Conservation (phyloP, 169 alveolate genomes). For the Babesia ovata region DNA sequence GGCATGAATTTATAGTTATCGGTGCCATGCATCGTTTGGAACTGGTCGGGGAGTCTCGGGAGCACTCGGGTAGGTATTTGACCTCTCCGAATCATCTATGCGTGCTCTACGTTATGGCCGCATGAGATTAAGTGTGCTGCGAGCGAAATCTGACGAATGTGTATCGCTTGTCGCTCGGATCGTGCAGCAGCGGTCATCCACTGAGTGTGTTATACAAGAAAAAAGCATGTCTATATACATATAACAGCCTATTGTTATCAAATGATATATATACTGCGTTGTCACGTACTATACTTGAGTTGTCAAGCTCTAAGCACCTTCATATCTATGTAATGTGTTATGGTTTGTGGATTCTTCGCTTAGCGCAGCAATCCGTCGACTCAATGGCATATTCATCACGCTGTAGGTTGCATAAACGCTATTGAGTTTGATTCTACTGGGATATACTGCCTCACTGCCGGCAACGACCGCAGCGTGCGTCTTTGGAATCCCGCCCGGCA, state of each 20-base stretch:
- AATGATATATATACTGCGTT: background rate
- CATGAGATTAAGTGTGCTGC: too few species aligned
- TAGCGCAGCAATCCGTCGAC: too few species aligned
- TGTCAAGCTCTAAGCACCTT: background rate
- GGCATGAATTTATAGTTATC: background rate
- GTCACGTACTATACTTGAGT: background rate
- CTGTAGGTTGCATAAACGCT: conserved; percentile 63
- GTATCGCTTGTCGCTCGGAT: too few species aligned
- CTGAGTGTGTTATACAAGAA: too few species aligned
- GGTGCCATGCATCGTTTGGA: conserved; percentile 34
- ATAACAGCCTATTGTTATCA: too few species aligned
- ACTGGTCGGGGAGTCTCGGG: conserved; percentile 35
- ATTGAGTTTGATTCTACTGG: conserved; percentile 77
- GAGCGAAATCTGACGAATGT: too few species aligned
- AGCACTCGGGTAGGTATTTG: conserved; percentile 25
- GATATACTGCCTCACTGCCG: conserved; percentile 77
- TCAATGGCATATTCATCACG: background rate
- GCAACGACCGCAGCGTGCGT: conserved; percentile 74
- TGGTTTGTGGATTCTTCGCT: too few species aligned
- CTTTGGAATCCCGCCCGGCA: conserved; percentile 81
- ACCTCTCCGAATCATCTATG: background rate
- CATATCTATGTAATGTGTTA: background rate
- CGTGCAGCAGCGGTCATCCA: too few species aligned
- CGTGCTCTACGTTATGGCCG: too few species aligned
- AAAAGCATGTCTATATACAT: too few species aligned